A percentile compares a stretch with the other conserved stretches of the same genome.
phyloP scores from a whole-genome alignment of 2,329 filamentous ascomycete species.

The Pseudocercospora fuligena region DNA sequence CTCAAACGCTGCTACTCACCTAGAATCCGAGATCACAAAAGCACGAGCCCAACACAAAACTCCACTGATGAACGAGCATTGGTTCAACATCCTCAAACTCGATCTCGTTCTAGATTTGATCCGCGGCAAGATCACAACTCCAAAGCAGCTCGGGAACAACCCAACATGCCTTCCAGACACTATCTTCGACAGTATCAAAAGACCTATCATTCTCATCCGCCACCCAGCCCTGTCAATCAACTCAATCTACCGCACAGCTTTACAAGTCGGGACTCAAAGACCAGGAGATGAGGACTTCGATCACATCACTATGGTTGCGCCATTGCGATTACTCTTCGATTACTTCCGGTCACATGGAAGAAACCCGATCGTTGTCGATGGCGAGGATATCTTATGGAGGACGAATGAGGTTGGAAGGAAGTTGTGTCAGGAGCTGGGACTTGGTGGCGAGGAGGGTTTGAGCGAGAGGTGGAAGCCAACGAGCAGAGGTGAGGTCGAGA shows the following conservation, averaged over 20 bases:
- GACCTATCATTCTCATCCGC: slow-evolving; percentile 15
- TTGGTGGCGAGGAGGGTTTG: not conserved
- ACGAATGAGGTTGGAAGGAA: slow-evolving; percentile 2
- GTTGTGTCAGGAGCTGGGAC: not conserved
- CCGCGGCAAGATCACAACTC: not conserved
- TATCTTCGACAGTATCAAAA: not conserved
- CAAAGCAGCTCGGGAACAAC: not conserved
- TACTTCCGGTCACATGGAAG: not conserved
- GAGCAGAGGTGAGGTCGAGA: not conserved
- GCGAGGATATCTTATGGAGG: slow-evolving; percentile 14
- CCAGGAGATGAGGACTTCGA: slow-evolving; percentile 7
- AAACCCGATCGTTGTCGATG: slow-evolving; percentile 4
- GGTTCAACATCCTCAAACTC: slow-evolving; percentile 11
- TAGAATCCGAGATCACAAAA: not conserved
- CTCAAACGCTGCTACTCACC: not conserved
- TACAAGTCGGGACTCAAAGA: not conserved
- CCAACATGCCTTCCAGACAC: slow-evolving; percentile 2
- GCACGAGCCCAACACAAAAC: not conserved
- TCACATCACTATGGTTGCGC: not conserved
- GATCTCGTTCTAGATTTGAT: slow-evolving; percentile 7
- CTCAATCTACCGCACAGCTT: slow-evolving; percentile 6
- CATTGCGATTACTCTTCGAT: slow-evolving; percentile 1
- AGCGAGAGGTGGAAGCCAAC: not conserved
- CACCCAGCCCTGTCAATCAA: slow-evolving; percentile 9
- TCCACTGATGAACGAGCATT: slow-evolving; percentile 12